Evolutionary conservation across 164 flowering plant genomes (phyloP), one percentile per base, ranked within the genome.

Genomic region (Brasenia schreberi): DNA sequence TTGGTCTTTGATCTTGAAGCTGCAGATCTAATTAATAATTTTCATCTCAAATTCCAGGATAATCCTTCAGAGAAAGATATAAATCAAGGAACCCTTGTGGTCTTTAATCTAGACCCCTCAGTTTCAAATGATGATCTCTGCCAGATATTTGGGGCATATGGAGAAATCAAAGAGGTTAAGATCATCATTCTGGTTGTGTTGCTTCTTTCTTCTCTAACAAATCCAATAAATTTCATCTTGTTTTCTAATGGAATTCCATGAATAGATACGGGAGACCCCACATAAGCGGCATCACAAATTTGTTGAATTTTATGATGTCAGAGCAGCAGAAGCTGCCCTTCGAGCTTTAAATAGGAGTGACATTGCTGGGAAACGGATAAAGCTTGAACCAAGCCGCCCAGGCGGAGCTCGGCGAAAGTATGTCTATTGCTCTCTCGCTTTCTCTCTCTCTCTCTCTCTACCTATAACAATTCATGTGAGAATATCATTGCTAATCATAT

Each of bases 121-220:
- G 90, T 93, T 73, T 83, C 98, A 64, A 93, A 88, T 80, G 98
- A 93, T 62, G 94, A 87, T 58, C 88, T 93, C 49, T 85, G 85
- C 66, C 83, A 81, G 66, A 90, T 88, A 68, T 90, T 93, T 85
- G 98, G 94, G 69, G 88, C 79, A 56, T 88, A 90, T 75, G 98
- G 98, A 44, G 97, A 88, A 82, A 87, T 93, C 66, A 93, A 93
- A 74, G 98, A 93, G 98, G 98, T n/a, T n/a, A n/a, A n/a, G n/a
- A n/a, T n/a, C n/a, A n/a, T n/a, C n/a, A n/a, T n/a, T n/a, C n/a
- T n/a, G n/a, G n/a, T n/a, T n/a, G n/a, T n/a, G n/a, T n/a, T n/a
- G n/a, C n/a, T n/a, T n/a, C n/a, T n/a, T n/a, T n/a, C n/a, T n/a
- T n/a, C n/a, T n/a, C n/a, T n/a, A n/a, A n/a, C n/a, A n/a, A n/a